Percentiles rank a stretch among this genome's conserved stretches.
Evolutionary conservation across 2,329 filamentous ascomycete genomes (phyloP).

Genomic region (Lasiodiplodia hormozganensis): DNA sequence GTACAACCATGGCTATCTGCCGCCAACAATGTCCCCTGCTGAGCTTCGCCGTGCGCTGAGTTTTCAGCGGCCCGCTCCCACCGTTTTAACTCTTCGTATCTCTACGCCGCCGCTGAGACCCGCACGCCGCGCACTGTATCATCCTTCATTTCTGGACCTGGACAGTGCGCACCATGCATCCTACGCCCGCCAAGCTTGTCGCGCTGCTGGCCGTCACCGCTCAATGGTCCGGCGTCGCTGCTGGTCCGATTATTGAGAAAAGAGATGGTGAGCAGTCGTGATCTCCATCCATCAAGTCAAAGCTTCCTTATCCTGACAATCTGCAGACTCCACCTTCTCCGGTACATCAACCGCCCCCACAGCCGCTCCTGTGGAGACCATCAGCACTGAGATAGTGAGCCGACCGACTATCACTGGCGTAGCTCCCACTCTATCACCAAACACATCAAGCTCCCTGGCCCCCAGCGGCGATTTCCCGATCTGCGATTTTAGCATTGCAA

Average conservation of each 20-base stretch:
- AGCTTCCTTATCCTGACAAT: constrained; percentile 26
- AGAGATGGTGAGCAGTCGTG: constrained; percentile 33
- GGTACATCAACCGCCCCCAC: constrained; percentile 31
- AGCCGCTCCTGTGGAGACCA: constrained; percentile 33
- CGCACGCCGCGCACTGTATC: constrained; percentile 7
- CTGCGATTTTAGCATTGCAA: constrained; percentile 39
- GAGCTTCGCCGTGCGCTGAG: background rate
- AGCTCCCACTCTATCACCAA: constrained; percentile 1
- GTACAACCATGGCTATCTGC: background rate
- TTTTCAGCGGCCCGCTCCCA: background rate
- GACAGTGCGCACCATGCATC: constrained; percentile 32
- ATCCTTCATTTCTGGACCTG: constrained; percentile 12
- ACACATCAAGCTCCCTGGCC: constrained; percentile 20
- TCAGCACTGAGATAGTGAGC: constrained; percentile 32
- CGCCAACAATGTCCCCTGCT: background rate
- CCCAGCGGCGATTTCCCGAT: constrained; percentile 40
- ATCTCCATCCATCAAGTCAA: constrained; percentile 13
- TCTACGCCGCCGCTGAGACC: constrained; percentile 1
- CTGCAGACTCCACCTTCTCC: constrained; percentile 30
- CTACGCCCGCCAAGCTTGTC: constrained; percentile 28
- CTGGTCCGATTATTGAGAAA: constrained; percentile 35
- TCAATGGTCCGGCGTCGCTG: constrained; percentile 33
- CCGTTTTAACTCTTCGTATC: background rate
- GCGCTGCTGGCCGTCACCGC: constrained; percentile 32
- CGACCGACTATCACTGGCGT: constrained; percentile 31